Conservation (phyloP, 2,329 filamentous ascomycete species). For the Penicillium sp. region DNA sequence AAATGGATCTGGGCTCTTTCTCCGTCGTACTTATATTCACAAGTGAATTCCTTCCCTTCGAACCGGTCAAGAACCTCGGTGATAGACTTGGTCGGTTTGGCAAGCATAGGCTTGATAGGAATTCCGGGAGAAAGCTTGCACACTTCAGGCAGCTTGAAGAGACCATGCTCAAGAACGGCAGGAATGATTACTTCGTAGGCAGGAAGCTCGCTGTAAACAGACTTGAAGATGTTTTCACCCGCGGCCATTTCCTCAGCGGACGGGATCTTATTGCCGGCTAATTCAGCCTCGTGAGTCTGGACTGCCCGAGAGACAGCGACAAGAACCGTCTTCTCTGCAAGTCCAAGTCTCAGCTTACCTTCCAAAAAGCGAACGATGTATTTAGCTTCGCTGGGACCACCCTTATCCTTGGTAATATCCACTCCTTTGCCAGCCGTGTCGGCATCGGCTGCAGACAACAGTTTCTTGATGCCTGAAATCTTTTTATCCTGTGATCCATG, state of each 20-base stretch:
- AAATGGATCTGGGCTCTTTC: constrained; percentile 98
- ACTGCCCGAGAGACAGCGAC: constrained; percentile 83
- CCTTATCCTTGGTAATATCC: constrained; percentile 85
- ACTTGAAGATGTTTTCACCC: constrained; percentile 77
- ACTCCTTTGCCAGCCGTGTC: constrained; percentile 55
- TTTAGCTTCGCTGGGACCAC: constrained; percentile 88
- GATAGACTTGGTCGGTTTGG: constrained; percentile 95
- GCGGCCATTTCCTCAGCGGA: constrained; percentile 68
- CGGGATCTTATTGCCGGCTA: constrained; percentile 58
- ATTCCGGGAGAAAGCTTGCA: constrained; percentile 91
- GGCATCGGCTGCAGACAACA: constrained; percentile 81
- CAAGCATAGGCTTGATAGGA: constrained; percentile 95
- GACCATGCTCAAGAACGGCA: constrained; percentile 74
- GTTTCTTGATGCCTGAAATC: constrained; percentile 88
- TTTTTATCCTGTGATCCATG: constrained; percentile 84
- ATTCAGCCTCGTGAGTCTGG: constrained; percentile 69
- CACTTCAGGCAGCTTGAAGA: constrained; percentile 68
- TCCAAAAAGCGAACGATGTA: constrained; percentile 87
- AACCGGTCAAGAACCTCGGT: constrained; percentile 96
- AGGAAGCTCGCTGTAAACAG: constrained; percentile 85
- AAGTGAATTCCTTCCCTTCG: constrained; percentile 89
- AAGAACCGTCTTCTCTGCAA: constrained; percentile 86
- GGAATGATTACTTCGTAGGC: constrained; percentile 94
- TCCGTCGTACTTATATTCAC: constrained; percentile 98
- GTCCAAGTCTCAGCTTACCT: constrained; percentile 80